Conservation (phyloP, 2,329 filamentous ascomycete genomes). For the Colletotrichum noveboracense region DNA sequence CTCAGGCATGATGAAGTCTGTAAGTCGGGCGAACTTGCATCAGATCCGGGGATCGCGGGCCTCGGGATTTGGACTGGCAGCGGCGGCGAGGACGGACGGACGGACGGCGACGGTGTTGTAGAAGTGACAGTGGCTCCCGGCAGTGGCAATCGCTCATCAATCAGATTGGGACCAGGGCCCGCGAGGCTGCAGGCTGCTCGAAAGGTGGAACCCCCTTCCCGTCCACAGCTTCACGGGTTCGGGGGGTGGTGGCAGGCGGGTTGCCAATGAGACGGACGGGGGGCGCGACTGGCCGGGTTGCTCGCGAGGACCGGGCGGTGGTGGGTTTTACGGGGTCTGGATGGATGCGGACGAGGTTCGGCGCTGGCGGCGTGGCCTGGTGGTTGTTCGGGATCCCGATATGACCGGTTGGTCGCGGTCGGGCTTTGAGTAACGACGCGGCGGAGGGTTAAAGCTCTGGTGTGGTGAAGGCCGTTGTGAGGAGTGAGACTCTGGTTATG, state of each 20-base stretch:
- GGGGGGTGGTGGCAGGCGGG: neutral
- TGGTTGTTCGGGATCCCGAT: slow-evolving; percentile 3
- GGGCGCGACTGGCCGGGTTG: neutral
- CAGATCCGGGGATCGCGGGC: neutral
- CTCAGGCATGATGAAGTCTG: slow-evolving; percentile 44
- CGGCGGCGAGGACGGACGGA: neutral
- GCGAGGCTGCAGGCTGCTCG: neutral
- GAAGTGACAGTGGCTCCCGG: neutral
- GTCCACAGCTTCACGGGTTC: neutral
- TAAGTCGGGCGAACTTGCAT: neutral
- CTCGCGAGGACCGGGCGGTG: neutral
- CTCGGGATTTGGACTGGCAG: neutral
- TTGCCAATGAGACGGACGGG: neutral
- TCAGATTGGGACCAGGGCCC: neutral
- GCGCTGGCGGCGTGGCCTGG: neutral
- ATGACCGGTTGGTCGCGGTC: neutral
- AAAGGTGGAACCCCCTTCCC: slow-evolving; percentile 6
- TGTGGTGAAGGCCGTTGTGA: neutral
- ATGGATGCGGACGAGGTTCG: slow-evolving; percentile 7
- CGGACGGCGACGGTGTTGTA: neutral
- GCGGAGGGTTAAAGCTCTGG: neutral
- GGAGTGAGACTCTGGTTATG: neutral
- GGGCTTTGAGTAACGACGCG: neutral
- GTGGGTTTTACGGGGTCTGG: neutral
- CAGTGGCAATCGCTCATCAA: neutral